Evolutionary conservation across 495 filamentous ascomycete genomes (phyloP).

Genomic region (Rhypophila decipiens): DNA sequence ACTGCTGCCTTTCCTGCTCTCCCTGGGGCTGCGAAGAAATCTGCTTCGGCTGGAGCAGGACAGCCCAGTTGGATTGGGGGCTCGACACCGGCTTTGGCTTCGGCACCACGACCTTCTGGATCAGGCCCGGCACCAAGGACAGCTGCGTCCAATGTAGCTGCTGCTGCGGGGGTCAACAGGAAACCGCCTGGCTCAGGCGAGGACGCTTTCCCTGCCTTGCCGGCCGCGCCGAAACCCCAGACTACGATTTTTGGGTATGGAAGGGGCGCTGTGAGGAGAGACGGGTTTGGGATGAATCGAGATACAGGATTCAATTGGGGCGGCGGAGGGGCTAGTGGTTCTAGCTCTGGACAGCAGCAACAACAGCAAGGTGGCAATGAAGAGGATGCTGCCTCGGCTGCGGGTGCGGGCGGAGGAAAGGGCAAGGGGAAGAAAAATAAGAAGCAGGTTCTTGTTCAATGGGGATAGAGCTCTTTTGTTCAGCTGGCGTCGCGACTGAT

Average conservation of each 20-base stretch:
- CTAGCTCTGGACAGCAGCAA: neutral
- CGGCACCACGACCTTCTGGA: slow-evolving; percentile 3
- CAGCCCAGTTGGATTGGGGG: slow-evolving; percentile 26
- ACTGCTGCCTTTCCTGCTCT: slow-evolving; percentile 26
- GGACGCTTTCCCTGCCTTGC: slow-evolving; percentile 78
- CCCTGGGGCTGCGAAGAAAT: slow-evolving; percentile 43
- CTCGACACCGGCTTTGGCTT: slow-evolving; percentile 11
- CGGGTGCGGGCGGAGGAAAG: slow-evolving; percentile 26
- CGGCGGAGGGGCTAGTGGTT: slow-evolving; percentile 6
- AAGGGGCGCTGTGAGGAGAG: slow-evolving; percentile 54
- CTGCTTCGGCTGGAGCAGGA: too few species aligned
- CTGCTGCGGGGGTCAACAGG: slow-evolving; percentile 5
- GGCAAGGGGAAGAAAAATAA: slow-evolving; percentile 74
- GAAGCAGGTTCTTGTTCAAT: slow-evolving; percentile 68
- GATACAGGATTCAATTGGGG: slow-evolving; percentile 39
- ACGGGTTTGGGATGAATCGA: slow-evolving; percentile 47
- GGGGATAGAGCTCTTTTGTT: slow-evolving; percentile 28
- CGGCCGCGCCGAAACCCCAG: slow-evolving; percentile 68
- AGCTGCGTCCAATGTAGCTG: neutral
- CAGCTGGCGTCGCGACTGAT: neutral
- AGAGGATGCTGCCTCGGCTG: neutral
- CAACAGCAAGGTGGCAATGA: neutral
- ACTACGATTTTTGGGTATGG: slow-evolving; percentile 77
- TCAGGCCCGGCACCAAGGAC: slow-evolving; percentile 9
- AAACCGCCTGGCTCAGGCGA: slow-evolving; percentile 12